Evolutionary conservation across 371 early-diverging fungal species (phyloP).

Genomic region (Lichtheimia ramosa): DNA sequence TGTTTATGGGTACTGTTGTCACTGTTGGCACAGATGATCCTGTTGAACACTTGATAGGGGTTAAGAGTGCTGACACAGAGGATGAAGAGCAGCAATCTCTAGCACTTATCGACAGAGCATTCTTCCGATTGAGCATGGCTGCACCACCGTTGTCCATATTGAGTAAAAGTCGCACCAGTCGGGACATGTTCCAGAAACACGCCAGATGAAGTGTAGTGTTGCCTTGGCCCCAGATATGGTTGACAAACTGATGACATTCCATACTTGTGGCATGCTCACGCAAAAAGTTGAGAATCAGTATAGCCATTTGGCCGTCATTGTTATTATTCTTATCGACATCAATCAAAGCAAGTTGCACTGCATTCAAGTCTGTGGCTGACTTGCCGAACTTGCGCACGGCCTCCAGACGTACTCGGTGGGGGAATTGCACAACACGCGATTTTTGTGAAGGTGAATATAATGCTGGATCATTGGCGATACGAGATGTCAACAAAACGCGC

Average conservation of each 20-base stretch:
- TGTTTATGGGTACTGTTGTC: too few relatives aligned
- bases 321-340: background rate
- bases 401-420: conserved; percentile 13
- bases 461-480: conserved; percentile 29
- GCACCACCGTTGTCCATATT: conserved; percentile 55
- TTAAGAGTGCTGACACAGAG: too few relatives aligned
- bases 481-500: conserved; percentile 30
- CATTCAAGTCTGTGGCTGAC: conserved; percentile 18
- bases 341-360: conserved; percentile 20
- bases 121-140: too few relatives aligned
- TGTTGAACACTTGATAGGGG: too few relatives aligned
- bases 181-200: conserved; percentile 68
- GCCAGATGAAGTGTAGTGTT: conserved; percentile 64
- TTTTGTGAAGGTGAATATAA: conserved; percentile 27
- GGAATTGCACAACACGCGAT: conserved; percentile 25
- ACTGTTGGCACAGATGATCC: too few relatives aligned
- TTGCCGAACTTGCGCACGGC: conserved; percentile 26
- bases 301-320: background rate
- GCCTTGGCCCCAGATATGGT: conserved; percentile 36
- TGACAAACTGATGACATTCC: conserved; percentile 24
- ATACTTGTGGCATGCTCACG: conserved; percentile 10
- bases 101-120: too few relatives aligned
- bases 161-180: conserved; percentile 60
- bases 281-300: background rate
- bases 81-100: too few relatives aligned